phyloP scores from a whole-genome alignment of 345 rosid species.

The Eucalyptus guilfoylei region DNA sequence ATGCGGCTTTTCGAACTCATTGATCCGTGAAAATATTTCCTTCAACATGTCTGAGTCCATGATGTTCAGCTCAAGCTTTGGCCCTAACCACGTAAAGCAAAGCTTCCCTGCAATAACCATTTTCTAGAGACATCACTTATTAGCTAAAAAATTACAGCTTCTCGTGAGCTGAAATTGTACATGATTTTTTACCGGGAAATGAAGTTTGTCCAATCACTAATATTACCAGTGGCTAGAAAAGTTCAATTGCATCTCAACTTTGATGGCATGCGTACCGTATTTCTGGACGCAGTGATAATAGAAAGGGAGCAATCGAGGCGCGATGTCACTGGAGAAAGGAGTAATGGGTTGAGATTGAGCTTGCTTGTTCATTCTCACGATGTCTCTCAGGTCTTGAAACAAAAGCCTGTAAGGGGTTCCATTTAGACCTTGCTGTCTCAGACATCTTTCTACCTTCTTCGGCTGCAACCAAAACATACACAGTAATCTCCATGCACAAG shows the following conservation, averaged over 20 bases:
- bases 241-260: not conserved
- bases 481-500: not conserved
- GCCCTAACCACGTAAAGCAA: no score
- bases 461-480: not conserved
- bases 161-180: not conserved
- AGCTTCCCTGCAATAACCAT: no score
- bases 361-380: not conserved
- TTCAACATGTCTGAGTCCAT: no score
- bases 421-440: not conserved
- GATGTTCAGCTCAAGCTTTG: no score
- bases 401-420: not conserved
- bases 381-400: not conserved
- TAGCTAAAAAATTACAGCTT: not conserved
- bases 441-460: not conserved
- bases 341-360: not conserved
- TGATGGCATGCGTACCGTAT: not conserved
- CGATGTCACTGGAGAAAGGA: not conserved
- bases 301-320: not conserved
- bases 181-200: not conserved
- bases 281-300: not conserved
- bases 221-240: not conserved
- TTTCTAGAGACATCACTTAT: not conserved
- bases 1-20: no score
- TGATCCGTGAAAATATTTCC: no score
- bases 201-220: not conserved